These are phyloP conservation scores for Maudiozyma saulgeensis DNA, from an alignment of 805 yeast genomes.

Conservation along the genomic window DNA sequence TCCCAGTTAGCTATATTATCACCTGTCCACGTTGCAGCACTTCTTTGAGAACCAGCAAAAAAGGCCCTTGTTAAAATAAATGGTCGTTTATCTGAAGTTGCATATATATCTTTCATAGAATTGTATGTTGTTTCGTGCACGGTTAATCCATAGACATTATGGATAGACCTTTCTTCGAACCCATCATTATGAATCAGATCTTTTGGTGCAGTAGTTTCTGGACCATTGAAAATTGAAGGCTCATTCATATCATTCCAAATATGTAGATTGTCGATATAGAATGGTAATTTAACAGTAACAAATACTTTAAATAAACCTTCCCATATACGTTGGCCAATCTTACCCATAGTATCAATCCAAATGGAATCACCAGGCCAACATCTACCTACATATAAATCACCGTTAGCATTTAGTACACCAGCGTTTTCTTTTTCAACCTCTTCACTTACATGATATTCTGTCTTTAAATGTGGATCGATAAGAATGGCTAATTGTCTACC, in stretches of 20 bases:
- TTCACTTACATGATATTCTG: slow-evolving; percentile 56
- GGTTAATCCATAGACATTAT: slow-evolving; percentile 74
- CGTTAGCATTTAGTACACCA: slow-evolving; percentile 39
- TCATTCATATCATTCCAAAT: slow-evolving; percentile 99
- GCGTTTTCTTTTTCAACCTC: slow-evolving; percentile 33
- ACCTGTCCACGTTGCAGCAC: slow-evolving; percentile 96
- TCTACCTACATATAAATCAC: slow-evolving; percentile 61
- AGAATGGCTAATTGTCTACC: slow-evolving; percentile 77
- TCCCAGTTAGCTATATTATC: slow-evolving; percentile 94
- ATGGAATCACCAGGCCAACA: slow-evolving; percentile 98
- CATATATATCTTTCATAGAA: slow-evolving; percentile 47
- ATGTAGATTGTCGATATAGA: slow-evolving; percentile 54
- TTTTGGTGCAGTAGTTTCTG: slow-evolving; percentile 84
- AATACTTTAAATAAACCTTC: slow-evolving; percentile 40
- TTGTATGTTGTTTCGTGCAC: slow-evolving; percentile 72
- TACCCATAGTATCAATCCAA: slow-evolving; percentile 83
- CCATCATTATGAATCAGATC: slow-evolving; percentile 69
- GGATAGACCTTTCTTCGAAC: slow-evolving; percentile 87
- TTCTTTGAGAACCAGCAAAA: slow-evolving; percentile 83
- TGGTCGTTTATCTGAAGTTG: slow-evolving; percentile 50
- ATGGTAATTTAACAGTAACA: slow-evolving; percentile 11
- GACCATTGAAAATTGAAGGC: slow-evolving; percentile 90
- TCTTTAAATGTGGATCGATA: slow-evolving; percentile 86
- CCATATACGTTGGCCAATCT: slow-evolving; percentile 56
- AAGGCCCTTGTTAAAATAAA: slow-evolving; percentile 80